A percentile compares a stretch with the other conserved stretches of the same genome.
These are phyloP conservation scores for Fusarium setosum DNA, from an alignment of 2,329 filamentous ascomycete species.

Conservation along the genomic window DNA sequence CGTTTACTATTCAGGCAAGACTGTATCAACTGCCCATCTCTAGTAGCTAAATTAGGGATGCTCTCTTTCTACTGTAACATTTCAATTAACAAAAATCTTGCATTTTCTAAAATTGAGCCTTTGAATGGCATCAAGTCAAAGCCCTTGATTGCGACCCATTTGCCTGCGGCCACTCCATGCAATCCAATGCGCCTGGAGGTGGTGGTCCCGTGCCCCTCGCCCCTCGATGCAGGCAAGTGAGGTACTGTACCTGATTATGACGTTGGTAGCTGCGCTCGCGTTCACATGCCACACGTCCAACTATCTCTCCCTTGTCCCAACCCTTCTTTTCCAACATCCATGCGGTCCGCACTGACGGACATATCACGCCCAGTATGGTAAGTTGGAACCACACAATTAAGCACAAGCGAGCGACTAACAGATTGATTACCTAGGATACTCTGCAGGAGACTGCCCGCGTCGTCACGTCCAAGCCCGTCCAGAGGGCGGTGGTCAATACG, in stretches of 20 bases:
- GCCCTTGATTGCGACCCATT: neutral
- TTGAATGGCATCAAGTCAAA: neutral
- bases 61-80: slow-evolving; percentile 6
- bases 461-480: slow-evolving; percentile 63
- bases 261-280: slow-evolving; percentile 26
- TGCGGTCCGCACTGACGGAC: slow-evolving; percentile 14
- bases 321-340: slow-evolving; percentile 6
- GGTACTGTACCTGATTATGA: slow-evolving; percentile 39
- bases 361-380: slow-evolving; percentile 32
- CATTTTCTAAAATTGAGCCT: neutral
- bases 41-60: slow-evolving; percentile 17
- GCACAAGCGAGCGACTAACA: slow-evolving; percentile 7
- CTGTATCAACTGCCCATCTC: slow-evolving; percentile 31
- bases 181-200: no score
- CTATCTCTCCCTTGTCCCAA: slow-evolving; percentile 11
- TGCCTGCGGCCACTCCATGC: no score
- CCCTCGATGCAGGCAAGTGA: neutral
- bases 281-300: slow-evolving; percentile 38
- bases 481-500: slow-evolving; percentile 60
- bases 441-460: slow-evolving; percentile 50
- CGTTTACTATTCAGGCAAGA: slow-evolving; percentile 24
- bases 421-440: slow-evolving; percentile 44
- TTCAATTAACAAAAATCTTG: neutral
- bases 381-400: neutral
- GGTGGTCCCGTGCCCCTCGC: no score